A percentile compares a stretch with the other conserved stretches of the same genome.
phyloP scores from a whole-genome alignment of 164 flowering plant species.

The Aristolochia californica region DNA sequence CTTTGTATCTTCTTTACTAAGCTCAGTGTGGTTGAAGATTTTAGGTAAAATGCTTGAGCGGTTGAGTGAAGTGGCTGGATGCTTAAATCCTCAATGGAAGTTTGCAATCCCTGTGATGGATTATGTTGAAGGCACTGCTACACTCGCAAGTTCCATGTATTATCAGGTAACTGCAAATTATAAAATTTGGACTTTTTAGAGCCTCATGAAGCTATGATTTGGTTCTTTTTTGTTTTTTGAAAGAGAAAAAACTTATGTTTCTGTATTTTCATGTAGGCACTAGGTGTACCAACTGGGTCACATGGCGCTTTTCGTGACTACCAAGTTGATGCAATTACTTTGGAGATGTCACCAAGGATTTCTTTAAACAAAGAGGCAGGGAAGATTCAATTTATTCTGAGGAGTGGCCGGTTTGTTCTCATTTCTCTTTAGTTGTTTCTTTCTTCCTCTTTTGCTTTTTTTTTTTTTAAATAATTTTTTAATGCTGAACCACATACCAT shows the following conservation, averaged over 20 bases:
- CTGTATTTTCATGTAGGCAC: constrained; percentile 36
- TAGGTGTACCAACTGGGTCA: constrained; percentile 82
- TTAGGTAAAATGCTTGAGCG: constrained; percentile 50
- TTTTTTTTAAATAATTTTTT: too few species aligned
- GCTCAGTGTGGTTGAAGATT: constrained; percentile 41
- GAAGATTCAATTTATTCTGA: constrained; percentile 44
- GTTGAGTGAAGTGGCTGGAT: constrained; percentile 46
- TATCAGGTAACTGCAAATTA: constrained; percentile 41
- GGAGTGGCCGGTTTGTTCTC: constrained; percentile 54
- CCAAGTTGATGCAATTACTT: constrained; percentile 82
- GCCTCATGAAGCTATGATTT: not conserved
- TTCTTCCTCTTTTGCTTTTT: too few species aligned
- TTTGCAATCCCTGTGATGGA: constrained; percentile 64
- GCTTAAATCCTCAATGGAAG: constrained; percentile 67
- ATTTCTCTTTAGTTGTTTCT: not conserved
- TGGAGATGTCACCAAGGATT: constrained; percentile 54
- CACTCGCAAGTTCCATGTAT: constrained; percentile 77
- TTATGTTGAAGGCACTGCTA: constrained; percentile 70
- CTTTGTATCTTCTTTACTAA: constrained; percentile 38
- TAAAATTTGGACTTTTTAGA: not conserved
- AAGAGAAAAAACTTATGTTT: not conserved
- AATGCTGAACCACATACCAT: too few species aligned
- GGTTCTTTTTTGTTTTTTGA: not conserved
- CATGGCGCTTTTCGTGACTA: constrained; percentile 91
- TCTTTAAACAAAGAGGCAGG: constrained; percentile 26